Conservation (phyloP, 2,329 filamentous ascomycete genomes). For the Shiraia bambusicola region DNA sequence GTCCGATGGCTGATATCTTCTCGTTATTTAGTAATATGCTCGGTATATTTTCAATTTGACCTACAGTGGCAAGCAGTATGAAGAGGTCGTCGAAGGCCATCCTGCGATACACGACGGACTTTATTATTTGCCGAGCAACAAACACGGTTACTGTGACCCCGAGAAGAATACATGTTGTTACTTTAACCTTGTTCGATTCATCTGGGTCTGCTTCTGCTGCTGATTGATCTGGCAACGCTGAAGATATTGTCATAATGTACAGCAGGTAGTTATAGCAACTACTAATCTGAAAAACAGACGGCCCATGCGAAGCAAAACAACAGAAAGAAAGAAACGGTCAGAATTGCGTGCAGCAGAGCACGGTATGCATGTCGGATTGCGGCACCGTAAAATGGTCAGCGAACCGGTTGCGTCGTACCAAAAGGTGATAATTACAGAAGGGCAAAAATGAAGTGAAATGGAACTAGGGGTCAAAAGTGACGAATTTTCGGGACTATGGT, state of each 20-base stretch:
- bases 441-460: not conserved
- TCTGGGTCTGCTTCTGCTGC: conserved; percentile 11
- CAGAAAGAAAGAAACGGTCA: conserved; percentile 12
- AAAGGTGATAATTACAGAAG: not conserved
- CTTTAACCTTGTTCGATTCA: conserved; percentile 22
- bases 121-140: conserved; percentile 29
- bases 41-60: not conserved
- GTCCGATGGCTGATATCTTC: conserved; percentile 28
- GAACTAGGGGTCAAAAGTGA: not conserved
- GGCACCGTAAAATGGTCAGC: no score
- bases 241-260: conserved; percentile 22
- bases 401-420: no score
- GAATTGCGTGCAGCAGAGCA: not conserved
- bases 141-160: conserved; percentile 26
- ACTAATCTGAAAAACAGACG: conserved; percentile 8
- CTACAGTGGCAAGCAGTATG: conserved; percentile 35
- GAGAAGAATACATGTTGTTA: conserved; percentile 30
- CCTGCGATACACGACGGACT: conserved; percentile 26
- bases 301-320: conserved; percentile 12
- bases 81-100: conserved; percentile 32
- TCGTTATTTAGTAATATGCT: conserved; percentile 7
- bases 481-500: not conserved
- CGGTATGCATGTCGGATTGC: no score
- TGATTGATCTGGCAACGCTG: conserved; percentile 8
- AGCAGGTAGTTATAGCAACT: conserved; percentile 7